Conservation (phyloP, 805 yeast genomes). For the Komagataella kurtzmanii region DNA sequence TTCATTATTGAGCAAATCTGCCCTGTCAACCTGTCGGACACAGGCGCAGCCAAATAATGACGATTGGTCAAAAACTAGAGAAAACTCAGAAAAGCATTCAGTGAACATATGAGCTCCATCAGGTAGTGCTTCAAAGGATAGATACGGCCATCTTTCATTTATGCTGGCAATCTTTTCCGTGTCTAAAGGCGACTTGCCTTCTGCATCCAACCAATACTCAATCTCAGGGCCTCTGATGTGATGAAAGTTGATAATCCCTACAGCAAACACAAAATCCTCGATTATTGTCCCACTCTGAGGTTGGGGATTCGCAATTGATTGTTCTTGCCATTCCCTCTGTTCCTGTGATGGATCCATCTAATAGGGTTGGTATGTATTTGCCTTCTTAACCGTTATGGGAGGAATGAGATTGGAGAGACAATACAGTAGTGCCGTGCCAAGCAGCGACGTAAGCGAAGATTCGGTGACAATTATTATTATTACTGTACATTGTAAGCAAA, state of each 20-base stretch:
- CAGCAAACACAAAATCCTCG: conserved; percentile 50
- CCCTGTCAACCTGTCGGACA: conserved; percentile 46
- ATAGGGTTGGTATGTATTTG: neutral
- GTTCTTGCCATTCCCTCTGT: neutral
- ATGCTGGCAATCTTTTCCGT: conserved; percentile 16
- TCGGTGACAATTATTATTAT: neutral
- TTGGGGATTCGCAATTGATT: neutral
- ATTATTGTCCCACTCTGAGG: neutral
- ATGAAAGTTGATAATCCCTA: conserved; percentile 86
- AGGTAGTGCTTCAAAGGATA: conserved; percentile 92
- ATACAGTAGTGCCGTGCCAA: neutral
- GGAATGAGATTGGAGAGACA: neutral
- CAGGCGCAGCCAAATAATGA: conserved; percentile 95
- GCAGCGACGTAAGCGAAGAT: neutral
- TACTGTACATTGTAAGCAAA: too few relatives aligned
- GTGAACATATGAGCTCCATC: conserved; percentile 93
- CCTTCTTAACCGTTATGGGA: neutral
- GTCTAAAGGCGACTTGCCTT: conserved; percentile 18
- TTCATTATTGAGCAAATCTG: conserved; percentile 32
- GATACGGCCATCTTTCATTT: conserved; percentile 56
- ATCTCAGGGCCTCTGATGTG: conserved; percentile 89
- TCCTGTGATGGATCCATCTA: neutral
- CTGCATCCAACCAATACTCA: conserved; percentile 68
- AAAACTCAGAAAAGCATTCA: conserved; percentile 87
- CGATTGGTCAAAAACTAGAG: conserved; percentile 57